These are phyloP conservation scores for Trichosporon asahii DNA, from an alignment of 1,284 basidiomycete species.

Conservation along the genomic window DNA sequence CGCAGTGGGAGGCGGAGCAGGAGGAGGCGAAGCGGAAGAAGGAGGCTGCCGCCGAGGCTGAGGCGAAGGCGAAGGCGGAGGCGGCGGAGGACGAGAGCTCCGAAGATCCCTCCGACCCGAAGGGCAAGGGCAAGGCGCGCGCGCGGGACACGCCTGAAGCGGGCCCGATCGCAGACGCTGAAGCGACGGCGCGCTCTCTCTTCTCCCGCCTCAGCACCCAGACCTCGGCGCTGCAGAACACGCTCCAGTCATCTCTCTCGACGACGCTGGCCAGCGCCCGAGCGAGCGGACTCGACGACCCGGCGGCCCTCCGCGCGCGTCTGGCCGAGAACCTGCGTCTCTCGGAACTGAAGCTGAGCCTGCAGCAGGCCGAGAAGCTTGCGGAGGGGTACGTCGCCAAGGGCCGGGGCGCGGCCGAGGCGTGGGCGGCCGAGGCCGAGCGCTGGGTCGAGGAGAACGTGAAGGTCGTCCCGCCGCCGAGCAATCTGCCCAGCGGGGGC, in stretches of 20 bases:
- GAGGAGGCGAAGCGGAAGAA: constrained; percentile 28
- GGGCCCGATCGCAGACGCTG: constrained; percentile 18
- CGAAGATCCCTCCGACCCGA: constrained; percentile 14
- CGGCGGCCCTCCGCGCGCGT: constrained; percentile 58
- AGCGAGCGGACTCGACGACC: constrained; percentile 44
- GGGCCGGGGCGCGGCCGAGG: constrained; percentile 64
- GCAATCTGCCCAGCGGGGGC: constrained; percentile 54
- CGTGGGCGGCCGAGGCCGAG: constrained; percentile 67
- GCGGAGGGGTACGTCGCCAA: constrained; percentile 63
- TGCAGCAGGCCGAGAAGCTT: constrained; percentile 75
- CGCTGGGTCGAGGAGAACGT: constrained; percentile 62
- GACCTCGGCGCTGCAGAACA: constrained; percentile 39
- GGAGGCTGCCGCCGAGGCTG: not conserved
- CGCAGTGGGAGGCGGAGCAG: constrained; percentile 32
- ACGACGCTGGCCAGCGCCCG: constrained; percentile 63
- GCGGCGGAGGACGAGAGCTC: too few relatives aligned
- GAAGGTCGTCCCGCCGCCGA: constrained; percentile 79
- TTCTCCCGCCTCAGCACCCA: constrained; percentile 36
- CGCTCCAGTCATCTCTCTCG: constrained; percentile 57
- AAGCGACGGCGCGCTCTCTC: constrained; percentile 30
- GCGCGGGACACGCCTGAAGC: constrained; percentile 5
- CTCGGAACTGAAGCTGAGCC: constrained; percentile 47
- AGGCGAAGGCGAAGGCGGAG: constrained; percentile 19
- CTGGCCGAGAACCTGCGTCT: constrained; percentile 65
- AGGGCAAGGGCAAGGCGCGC: constrained; percentile 40